These are phyloP conservation scores for Microdochium trichocladiopsis DNA, from an alignment of 2,329 filamentous ascomycete genomes.

Conservation along the genomic window DNA sequence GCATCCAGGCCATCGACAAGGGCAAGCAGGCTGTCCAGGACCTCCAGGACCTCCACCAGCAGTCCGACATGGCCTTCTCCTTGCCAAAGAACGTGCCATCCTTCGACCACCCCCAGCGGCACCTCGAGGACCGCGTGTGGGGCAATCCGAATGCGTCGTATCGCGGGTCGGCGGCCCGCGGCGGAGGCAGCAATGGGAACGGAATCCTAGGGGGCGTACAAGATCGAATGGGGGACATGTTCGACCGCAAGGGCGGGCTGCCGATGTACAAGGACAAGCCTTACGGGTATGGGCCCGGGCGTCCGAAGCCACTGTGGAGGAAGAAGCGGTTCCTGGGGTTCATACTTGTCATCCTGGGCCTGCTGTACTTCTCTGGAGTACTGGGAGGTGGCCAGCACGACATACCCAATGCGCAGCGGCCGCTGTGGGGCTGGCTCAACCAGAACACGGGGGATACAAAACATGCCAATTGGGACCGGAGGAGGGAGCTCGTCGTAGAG, in stretches of 20 bases:
- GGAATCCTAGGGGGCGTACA: slow-evolving; percentile 46
- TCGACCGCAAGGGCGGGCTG: slow-evolving; percentile 53
- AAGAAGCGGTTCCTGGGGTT: slow-evolving; percentile 54
- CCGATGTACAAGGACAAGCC: slow-evolving; percentile 99
- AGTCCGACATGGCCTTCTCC: slow-evolving; percentile 53
- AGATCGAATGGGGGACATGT: slow-evolving; percentile 56
- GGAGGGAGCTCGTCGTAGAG: slow-evolving; percentile 77
- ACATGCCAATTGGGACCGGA: slow-evolving; percentile 64
- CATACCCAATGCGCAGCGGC: slow-evolving; percentile 24
- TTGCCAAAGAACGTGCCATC: slow-evolving; percentile 64
- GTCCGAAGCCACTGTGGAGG: slow-evolving; percentile 53
- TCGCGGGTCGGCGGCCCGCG: slow-evolving; percentile 16
- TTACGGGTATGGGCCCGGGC: slow-evolving; percentile 59
- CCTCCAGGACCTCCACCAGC: slow-evolving; percentile 6
- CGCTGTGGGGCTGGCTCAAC: slow-evolving; percentile 51
- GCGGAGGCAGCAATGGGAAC: slow-evolving; percentile 17
- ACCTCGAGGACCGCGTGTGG: slow-evolving; percentile 62
- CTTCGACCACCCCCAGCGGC: slow-evolving; percentile 57
- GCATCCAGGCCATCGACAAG: slow-evolving; percentile 38
- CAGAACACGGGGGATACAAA: slow-evolving; percentile 34
- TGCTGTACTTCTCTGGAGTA: slow-evolving; percentile 65
- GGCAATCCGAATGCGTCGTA: slow-evolving; percentile 38
- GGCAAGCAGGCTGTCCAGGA: slow-evolving; percentile 25
- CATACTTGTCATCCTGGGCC: slow-evolving; percentile 43
- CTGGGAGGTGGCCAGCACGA: slow-evolving; percentile 33